Percentiles rank a stretch among this genome's conserved stretches.
These are phyloP conservation scores for Magnaporthales sp. DNA, from an alignment of 2,329 filamentous ascomycete genomes.

Conservation along the genomic window DNA sequence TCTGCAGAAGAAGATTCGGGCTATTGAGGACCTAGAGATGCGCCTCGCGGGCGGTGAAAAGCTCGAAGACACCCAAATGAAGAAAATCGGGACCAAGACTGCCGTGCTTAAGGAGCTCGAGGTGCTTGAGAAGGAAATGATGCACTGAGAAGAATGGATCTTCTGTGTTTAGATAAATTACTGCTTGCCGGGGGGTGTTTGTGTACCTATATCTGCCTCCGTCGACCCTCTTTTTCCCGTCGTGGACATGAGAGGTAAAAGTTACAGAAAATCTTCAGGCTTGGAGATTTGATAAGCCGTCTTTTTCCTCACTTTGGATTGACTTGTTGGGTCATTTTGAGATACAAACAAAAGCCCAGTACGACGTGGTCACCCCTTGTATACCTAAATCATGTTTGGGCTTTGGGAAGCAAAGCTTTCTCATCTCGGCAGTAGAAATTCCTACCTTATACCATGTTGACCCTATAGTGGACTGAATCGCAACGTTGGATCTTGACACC, in stretches of 20 bases:
- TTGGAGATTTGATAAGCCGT: neutral
- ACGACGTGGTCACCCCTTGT: neutral
- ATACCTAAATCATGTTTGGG: neutral
- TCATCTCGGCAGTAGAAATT: neutral
- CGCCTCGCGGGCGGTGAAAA: constrained; percentile 89
- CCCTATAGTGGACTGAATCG: neutral
- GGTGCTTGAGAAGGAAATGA: constrained; percentile 34
- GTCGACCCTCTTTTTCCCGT: neutral
- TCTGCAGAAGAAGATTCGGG: constrained; percentile 92
- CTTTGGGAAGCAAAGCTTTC: neutral
- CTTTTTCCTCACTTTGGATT: neutral
- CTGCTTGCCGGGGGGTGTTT: neutral
- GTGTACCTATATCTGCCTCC: neutral
- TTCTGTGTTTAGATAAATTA: neutral
- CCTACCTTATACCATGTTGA: neutral
- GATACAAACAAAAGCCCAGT: neutral
- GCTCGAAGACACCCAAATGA: constrained; percentile 94
- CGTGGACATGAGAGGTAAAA: neutral
- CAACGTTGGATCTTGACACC: neutral
- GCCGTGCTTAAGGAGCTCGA: constrained; percentile 77
- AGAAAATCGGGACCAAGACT: constrained; percentile 91
- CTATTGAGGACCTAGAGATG: constrained; percentile 98
- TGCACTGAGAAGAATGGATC: neutral
- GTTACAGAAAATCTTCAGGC: neutral
- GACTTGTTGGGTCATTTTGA: neutral